phyloP scores from a whole-genome alignment of 805 yeast genomes.

The Cyberlindnera xylosilytica region DNA sequence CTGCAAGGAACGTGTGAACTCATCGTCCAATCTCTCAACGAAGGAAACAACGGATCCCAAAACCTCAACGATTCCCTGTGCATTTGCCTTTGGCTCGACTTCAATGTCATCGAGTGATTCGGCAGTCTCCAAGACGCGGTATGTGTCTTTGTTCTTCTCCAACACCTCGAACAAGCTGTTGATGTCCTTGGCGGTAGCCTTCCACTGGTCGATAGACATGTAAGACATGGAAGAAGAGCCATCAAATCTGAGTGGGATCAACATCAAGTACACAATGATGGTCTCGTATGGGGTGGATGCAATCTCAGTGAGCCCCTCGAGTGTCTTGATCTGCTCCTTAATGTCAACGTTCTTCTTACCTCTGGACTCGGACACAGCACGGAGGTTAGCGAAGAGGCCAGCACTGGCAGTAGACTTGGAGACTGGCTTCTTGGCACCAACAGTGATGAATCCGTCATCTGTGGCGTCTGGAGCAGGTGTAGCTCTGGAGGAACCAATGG shows the following conservation, averaged over 20 bases:
- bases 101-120: conserved; percentile 65
- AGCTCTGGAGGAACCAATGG: conserved; percentile 17
- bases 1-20: conserved; percentile 82
- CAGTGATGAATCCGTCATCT: conserved; percentile 16
- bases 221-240: conserved; percentile 60
- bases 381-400: conserved; percentile 65
- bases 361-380: conserved; percentile 78
- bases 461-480: conserved; percentile 28
- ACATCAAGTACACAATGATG: conserved; percentile 72
- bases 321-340: conserved; percentile 65
- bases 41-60: conserved; percentile 83
- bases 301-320: conserved; percentile 55
- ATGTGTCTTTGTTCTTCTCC: conserved; percentile 54
- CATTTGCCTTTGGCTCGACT: conserved; percentile 61
- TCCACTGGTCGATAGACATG: conserved; percentile 84
- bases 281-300: conserved; percentile 67
- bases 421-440: conserved; percentile 24
- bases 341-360: conserved; percentile 94
- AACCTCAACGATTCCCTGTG: conserved; percentile 67
- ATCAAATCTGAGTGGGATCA: conserved; percentile 88
- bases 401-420: conserved; percentile 25
- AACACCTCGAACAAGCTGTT: conserved; percentile 60
- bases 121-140: conserved; percentile 77
- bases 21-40: conserved; percentile 93
- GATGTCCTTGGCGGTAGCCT: conserved; percentile 60